These are phyloP conservation scores for Ophiocordyceps australis DNA, from an alignment of 2,329 filamentous ascomycete species.

Conservation along the genomic window DNA sequence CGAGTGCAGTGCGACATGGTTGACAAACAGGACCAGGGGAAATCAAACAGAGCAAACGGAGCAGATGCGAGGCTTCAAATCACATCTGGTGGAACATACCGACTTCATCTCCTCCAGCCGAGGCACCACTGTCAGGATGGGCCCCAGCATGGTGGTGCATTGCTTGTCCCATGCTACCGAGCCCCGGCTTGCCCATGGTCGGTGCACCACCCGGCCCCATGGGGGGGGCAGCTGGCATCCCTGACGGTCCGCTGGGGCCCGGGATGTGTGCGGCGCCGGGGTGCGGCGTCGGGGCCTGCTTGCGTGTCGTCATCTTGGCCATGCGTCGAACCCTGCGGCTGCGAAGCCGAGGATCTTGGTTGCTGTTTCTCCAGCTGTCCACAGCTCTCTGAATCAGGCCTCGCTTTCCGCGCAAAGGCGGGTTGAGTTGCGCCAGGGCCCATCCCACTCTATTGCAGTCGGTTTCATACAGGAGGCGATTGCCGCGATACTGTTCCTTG, in stretches of 20 bases:
- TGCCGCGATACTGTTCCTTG: conserved; percentile 93
- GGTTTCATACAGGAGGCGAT: conserved; percentile 88
- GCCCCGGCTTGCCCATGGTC: conserved; percentile 46
- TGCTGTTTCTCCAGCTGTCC: conserved; percentile 98
- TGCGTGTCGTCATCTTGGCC: conserved; percentile 88
- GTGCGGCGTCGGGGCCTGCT: conserved; percentile 42
- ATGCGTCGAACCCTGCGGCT: conserved; percentile 84
- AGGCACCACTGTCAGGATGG: conserved; percentile 32
- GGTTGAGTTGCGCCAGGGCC: conserved; percentile 87
- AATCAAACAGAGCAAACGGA: conserved; percentile 14
- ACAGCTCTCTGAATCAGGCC: conserved; percentile 93
- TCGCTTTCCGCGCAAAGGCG: conserved; percentile 77
- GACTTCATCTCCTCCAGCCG: conserved; percentile 65
- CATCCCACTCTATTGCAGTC: conserved; percentile 99
- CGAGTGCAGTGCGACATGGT: conserved; percentile 5
- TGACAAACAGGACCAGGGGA: too few species aligned
- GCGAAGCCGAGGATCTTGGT: conserved; percentile 80
- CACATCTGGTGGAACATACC: conserved; percentile 98
- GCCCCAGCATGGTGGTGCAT: conserved; percentile 41
- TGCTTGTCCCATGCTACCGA: conserved; percentile 45
- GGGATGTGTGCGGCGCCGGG: conserved; percentile 43
- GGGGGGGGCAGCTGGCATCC: conserved; percentile 41
- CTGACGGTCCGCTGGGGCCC: conserved; percentile 45
- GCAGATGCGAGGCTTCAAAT: conserved; percentile 24
- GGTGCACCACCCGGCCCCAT: conserved; percentile 38